Evolutionary conservation across 169 alveolate species (phyloP), one percentile per base, ranked within the genome.

Genomic region (Eimeria sp.): DNA sequence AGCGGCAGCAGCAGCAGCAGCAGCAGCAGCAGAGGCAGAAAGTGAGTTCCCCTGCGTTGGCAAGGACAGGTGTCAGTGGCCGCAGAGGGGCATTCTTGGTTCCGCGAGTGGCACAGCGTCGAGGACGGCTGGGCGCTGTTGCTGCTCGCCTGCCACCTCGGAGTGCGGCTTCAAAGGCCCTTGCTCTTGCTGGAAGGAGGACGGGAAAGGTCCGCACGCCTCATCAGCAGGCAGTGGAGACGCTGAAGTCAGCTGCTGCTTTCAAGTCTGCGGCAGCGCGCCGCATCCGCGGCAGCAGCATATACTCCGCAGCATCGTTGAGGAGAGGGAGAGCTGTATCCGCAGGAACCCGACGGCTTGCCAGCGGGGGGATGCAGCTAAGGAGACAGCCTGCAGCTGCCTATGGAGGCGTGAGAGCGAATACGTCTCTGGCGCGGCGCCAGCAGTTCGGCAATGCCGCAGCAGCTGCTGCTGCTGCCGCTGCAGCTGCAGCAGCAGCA

Each of bases 351-450:
- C 20, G 93, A 18, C 43, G 89, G n/a, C 65, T 76, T 20, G 88
- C 40, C 27, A 58, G 70, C 30, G 96, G 73, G 54, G 51, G 86
- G 11, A 73, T 27, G 43, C 95, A 47, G 58, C 73, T 65, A 57
- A 18, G 84, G 57, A 87, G 94, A 65, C 86, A 45, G 72, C 73
- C 87, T 14, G 86, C 73, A n/a, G 57, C 73, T 4, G 7, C 58
- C 16, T 43, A 47, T 67, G 75, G 65, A 10, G 93, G 65, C 30
- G 7, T 63, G 58, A 27, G 92, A 47, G 13, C 54, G 40, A 93
- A 83, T 54, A 83, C 96, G 20, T 93, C 96, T 0, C 40, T 83
- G 45, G 80, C 89, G 49, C 88, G 96, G 47, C 54, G 94, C 3
- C 93, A 82, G 25, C 80, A 70, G 10, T 86, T 86, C 43, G 93